Percentiles rank a stretch among this genome's conserved stretches.
These are phyloP conservation scores for Jackrogersella multiformis DNA, from an alignment of 495 filamentous ascomycete genomes.

Conservation along the genomic window DNA sequence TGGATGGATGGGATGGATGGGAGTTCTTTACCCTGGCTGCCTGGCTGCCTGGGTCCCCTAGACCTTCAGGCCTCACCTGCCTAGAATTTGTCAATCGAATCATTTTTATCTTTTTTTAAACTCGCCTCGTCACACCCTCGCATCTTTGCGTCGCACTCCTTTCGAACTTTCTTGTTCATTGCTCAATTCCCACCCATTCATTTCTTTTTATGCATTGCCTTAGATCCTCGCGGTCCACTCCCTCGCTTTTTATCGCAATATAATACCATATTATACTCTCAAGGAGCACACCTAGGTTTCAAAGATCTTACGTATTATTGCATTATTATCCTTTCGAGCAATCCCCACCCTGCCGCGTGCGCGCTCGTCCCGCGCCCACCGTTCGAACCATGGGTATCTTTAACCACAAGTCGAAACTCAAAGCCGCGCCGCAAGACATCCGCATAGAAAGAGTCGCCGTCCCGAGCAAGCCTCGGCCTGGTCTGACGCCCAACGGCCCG, in stretches of 20 bases:
- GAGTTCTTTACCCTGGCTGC: too few species aligned
- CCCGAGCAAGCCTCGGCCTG: conserved; percentile 35
- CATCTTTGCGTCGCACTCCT: conserved; percentile 7
- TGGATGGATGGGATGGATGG: too few species aligned
- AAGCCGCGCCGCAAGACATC: conserved; percentile 45
- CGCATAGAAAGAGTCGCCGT: conserved; percentile 50
- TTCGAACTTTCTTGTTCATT: too few species aligned
- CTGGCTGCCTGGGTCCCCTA: not conserved
- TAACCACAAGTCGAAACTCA: conserved; percentile 44
- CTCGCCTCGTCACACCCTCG: conserved; percentile 23
- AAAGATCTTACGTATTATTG: not conserved
- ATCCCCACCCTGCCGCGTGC: conserved; percentile 16
- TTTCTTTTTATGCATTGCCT: conserved; percentile 34
- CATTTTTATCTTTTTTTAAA: conserved; percentile 7
- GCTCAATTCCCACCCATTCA: conserved; percentile 17
- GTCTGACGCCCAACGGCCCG: conserved; percentile 16
- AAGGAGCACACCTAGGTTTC: not conserved
- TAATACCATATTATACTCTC: not conserved
- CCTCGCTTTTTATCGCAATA: conserved; percentile 4
- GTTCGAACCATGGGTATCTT: conserved; percentile 45
- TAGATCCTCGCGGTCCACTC: conserved; percentile 9
- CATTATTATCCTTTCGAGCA: not conserved
- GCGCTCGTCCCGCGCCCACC: conserved; percentile 10
- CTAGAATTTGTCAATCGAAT: conserved; percentile 18
- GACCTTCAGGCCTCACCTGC: conserved; percentile 10